Base-by-base conservation (phyloP, 2,329 filamentous ascomycete genomes). In the Knoxdaviesia proteae region DNA sequence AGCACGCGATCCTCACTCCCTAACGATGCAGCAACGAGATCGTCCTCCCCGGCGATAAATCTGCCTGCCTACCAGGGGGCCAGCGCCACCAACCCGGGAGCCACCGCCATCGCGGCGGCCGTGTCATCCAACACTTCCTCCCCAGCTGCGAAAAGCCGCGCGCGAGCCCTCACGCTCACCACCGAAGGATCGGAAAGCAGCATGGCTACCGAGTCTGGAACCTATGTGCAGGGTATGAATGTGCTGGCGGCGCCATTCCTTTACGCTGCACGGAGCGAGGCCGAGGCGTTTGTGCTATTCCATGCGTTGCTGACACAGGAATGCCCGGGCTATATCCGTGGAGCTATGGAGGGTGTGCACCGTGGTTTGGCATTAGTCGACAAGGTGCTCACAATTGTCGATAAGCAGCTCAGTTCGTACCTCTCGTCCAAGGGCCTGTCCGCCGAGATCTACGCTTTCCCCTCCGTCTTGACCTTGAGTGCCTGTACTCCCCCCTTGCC, bases 191-290 rank as follows among this genome's bases (percentile, higher is more conserved):
- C 78, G 49, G 74, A 79, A 48, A 64, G 65, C 6, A 70, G 69
- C 45, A 53, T 58, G 20, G 65, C 63, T 3, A 61, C 64, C 33
- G 79, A 84, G 51, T 72, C 83, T 7, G 84, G 86, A 33, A 87
- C 83, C 36, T 98, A 98, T 53, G 88, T 98, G 3, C 90, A 98
- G 60, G 90, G 90, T 50, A 96, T 98, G 88, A 98, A 98, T 56
- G 90, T 98, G 36, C 72, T 98, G 10, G 88, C 87, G 7, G 90
- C 90, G 1, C 90, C 90, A 0, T 94, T 98, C 55, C 68, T 98
- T 39, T 98, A 98, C 57, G 86, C 84, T 5, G 87, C 90, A 1
- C 78, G 86, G 45, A 94, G 84, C 57, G 90, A 98, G 61, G 80
- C 87, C 6, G 87, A 98, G 61, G 90, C 90, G 2, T 98, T 93